Evolutionary conservation across 352 stramenopile genomes (phyloP).

Genomic region (Plasmopara muralis): DNA sequence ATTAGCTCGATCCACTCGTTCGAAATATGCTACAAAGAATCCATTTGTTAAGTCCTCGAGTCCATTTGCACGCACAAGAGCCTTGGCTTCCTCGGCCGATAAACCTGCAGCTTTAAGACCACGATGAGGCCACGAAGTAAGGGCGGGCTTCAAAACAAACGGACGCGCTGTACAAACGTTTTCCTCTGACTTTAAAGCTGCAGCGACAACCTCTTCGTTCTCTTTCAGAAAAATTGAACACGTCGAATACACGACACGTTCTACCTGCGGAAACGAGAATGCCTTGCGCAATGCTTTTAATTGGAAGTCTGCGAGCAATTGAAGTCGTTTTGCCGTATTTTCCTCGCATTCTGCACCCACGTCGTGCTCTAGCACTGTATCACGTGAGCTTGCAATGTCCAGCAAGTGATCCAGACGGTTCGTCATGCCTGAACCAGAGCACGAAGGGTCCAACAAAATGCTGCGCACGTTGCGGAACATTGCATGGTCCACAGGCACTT

Average conservation of each 20-base stretch:
- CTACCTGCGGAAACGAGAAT: slow-evolving; percentile 91
- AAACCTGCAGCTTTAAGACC: slow-evolving; percentile 59
- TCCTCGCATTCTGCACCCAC: slow-evolving; percentile 36
- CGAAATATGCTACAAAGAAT: slow-evolving; percentile 97
- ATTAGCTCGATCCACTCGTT: slow-evolving; percentile 32
- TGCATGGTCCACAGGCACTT: slow-evolving; percentile 63
- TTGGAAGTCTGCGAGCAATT: slow-evolving; percentile 94
- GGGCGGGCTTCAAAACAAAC: slow-evolving; percentile 60
- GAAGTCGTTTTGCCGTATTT: slow-evolving; percentile 67
- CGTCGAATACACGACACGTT: slow-evolving; percentile 95
- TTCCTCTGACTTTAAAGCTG: slow-evolving; percentile 69
- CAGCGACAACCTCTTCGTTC: slow-evolving; percentile 92
- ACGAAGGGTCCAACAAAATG: slow-evolving; percentile 95
- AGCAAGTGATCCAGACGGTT: slow-evolving; percentile 90
- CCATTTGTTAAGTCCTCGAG: slow-evolving; percentile 93
- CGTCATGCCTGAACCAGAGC: slow-evolving; percentile 94
- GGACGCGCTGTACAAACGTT: slow-evolving; percentile 35
- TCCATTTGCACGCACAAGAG: slow-evolving; percentile 88
- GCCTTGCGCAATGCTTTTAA: slow-evolving; percentile 89
- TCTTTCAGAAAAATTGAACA: slow-evolving; percentile 95
- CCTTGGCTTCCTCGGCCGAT: slow-evolving; percentile 49
- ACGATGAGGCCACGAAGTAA: slow-evolving; percentile 69
- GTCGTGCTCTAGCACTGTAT: slow-evolving; percentile 36
- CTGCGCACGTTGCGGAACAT: slow-evolving; percentile 84
- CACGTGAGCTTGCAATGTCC: slow-evolving; percentile 63